These are phyloP conservation scores for Penicillium rolfsii DNA, from an alignment of 2,329 filamentous ascomycete species.

Conservation along the genomic window DNA sequence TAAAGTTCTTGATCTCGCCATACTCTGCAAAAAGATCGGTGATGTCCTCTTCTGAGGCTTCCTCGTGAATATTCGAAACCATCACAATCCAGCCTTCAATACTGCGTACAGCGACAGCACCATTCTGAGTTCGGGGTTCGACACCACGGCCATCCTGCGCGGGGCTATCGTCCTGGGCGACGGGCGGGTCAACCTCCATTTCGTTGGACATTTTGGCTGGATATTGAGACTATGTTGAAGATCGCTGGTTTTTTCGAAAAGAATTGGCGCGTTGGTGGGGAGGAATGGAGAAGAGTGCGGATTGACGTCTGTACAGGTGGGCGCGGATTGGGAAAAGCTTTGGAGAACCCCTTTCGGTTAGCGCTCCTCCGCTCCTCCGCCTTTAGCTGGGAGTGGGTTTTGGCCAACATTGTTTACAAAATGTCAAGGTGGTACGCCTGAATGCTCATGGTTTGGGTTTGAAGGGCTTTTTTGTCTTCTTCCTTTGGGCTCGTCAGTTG, in stretches of 20 bases:
- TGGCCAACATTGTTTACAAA: background rate
- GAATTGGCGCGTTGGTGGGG: constrained; percentile 43
- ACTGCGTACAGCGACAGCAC: constrained; percentile 63
- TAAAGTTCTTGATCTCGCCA: constrained; percentile 69
- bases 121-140: constrained; percentile 50
- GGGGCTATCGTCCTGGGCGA: constrained; percentile 39
- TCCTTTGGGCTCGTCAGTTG: background rate
- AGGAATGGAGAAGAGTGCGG: constrained; percentile 1
- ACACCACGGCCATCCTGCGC: constrained; percentile 37
- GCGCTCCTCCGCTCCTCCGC: constrained; percentile 13
- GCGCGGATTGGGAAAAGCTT: constrained; percentile 22
- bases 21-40: constrained; percentile 68
- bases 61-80: constrained; percentile 70
- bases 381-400: background rate
- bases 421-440: background rate
- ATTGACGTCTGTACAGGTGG: constrained; percentile 11
- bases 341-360: constrained; percentile 16
- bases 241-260: constrained; percentile 54
- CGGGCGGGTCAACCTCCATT: constrained; percentile 51
- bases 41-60: constrained; percentile 68
- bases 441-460: background rate
- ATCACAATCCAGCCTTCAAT: constrained; percentile 72
- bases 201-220: constrained; percentile 44
- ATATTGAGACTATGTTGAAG: constrained; percentile 53
- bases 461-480: background rate